Evolutionary conservation across 148 eudicot species (phyloP), one percentile per base, ranked within the genome.

Genomic region (Chenopodium album): DNA sequence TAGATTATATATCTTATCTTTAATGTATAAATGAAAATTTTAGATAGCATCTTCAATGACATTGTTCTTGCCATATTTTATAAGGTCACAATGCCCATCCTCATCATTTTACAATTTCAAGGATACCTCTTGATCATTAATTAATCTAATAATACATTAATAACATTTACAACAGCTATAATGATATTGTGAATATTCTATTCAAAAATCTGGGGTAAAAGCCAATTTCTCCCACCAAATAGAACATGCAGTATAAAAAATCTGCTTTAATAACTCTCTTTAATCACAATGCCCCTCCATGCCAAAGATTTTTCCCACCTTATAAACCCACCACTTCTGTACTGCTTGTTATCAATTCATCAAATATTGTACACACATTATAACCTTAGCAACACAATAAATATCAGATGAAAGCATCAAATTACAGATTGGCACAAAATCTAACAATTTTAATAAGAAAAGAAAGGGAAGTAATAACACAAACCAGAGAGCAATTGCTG

Each of bases 401-500:
- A 41, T 70, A 23, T 8, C 23, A 68, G 19, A 26, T 52, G 48
- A 52, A 22, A 79, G 28, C 81, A 69, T 52, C 28, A 31, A 32
- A 37, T 69, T 9, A 10, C 20, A 4, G 52, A 60, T 70, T 71
- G 12, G 41, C 78, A 64, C 13, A 60, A 67, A 20, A 56, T 34
- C 28, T 16, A 5, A 66, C 19, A 19, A 10, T 32, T 37, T 41
- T 16, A 41, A 50, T 19, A 23, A 81, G 46, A 52, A 52, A 69
- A 26, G 65, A 52, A 34, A 56, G 65, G 46, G 47, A 80, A 60
- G 34, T 46, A 64, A 68, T 52, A 60, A 48, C 34, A 76, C 65
- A 79, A 76, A 95, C 98, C 98, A 91, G 97, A 81, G 89, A 84
- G 79, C 85, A 82, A 34, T 85, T 88, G 76, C 88, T 92, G 84